A percentile compares a stretch with the other conserved stretches of the same genome.
phyloP scores from a whole-genome alignment of 2,329 filamentous ascomycete genomes.

The Colletotrichum siamense region DNA sequence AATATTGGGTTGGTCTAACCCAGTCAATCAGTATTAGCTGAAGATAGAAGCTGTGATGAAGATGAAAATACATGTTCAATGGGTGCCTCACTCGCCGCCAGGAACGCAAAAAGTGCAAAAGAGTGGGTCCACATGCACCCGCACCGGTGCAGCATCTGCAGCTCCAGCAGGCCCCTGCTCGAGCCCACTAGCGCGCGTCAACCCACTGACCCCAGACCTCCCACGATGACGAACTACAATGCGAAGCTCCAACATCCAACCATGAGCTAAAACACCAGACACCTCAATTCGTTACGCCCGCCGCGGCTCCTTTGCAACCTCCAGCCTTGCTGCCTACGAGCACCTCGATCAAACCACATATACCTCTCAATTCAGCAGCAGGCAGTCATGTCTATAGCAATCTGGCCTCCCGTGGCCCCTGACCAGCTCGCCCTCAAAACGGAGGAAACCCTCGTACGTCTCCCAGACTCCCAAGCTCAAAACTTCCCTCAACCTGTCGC shows the following conservation, averaged over 20 bases:
- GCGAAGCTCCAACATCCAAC: slow-evolving; percentile 1
- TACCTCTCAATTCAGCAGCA: background rate
- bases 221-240: slow-evolving; percentile 7
- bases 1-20: accelerated
- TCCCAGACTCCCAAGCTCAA: no score
- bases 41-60: background rate
- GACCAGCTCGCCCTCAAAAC: slow-evolving; percentile 55
- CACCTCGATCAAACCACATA: background rate
- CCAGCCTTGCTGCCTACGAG: background rate
- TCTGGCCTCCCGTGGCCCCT: slow-evolving; percentile 61
- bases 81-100: background rate
- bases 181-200: background rate
- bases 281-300: background rate
- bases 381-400: slow-evolving; percentile 58
- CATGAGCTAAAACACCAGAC: background rate
- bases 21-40: background rate
- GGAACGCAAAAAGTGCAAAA: background rate
- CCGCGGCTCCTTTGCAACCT: slow-evolving; percentile 4
- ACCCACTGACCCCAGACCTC: background rate
- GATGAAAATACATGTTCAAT: background rate
- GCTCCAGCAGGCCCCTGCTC: background rate
- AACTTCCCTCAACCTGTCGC: background rate
- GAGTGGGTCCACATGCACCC: background rate
- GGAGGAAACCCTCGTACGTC: slow-evolving; percentile 56
- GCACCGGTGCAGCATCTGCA: background rate